Evolutionary conservation across 352 stramenopile genomes (phyloP).

Genomic region (Blastocystis sp.): DNA sequence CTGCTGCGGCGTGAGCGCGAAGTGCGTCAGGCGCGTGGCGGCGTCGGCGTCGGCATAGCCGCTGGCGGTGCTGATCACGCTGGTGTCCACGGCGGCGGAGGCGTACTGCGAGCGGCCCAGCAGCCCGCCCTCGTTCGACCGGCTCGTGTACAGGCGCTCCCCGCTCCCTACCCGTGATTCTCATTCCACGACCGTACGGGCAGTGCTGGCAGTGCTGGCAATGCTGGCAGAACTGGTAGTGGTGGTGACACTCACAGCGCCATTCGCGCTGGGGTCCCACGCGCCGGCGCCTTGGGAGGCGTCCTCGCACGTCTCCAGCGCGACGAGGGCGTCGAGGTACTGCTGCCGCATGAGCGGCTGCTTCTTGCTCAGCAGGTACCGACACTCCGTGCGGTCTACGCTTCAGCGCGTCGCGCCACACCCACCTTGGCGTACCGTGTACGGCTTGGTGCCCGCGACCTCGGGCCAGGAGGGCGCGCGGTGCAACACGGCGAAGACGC

Average conservation of each 20-base stretch:
- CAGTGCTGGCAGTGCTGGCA: too few relatives aligned
- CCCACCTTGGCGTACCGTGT: conserved; percentile 3
- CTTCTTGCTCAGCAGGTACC: conserved; percentile 27
- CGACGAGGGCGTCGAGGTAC: background rate
- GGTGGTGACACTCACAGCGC: too few relatives aligned
- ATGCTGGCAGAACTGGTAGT: too few relatives aligned
- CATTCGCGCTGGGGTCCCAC: too few relatives aligned
- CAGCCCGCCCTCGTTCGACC: background rate
- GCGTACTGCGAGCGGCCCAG: background rate
- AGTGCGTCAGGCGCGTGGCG: background rate
- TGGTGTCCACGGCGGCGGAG: background rate
- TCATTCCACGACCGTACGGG: too few relatives aligned
- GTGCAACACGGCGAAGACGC: background rate
- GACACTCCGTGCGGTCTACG: conserved; percentile 33
- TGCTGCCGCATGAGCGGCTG: background rate
- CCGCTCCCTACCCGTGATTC: too few relatives aligned
- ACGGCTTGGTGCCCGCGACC: conserved; percentile 8
- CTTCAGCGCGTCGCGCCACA: background rate
- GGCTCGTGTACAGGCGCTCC: background rate
- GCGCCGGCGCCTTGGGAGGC: background rate
- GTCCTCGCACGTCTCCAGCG: background rate
- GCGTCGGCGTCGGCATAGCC: background rate
- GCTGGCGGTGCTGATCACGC: background rate
- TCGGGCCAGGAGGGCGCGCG: background rate
- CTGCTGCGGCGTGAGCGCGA: background rate